phyloP scores from a whole-genome alignment of 2,329 filamentous ascomycete genomes.

The Neophaeococcomyces mojaviensis region DNA sequence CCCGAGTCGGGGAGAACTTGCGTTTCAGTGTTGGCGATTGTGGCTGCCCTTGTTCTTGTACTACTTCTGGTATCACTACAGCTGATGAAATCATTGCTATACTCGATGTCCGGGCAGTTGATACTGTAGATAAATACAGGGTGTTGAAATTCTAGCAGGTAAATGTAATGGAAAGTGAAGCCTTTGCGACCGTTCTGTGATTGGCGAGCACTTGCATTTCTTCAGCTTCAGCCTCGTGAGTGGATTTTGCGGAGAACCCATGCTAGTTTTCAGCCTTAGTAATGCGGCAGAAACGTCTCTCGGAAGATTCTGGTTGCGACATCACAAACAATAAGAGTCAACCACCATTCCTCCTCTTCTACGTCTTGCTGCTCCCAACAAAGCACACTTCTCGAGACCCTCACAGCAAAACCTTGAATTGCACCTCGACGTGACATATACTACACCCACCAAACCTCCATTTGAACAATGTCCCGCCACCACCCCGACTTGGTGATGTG shows the following conservation, averaged over 20 bases:
- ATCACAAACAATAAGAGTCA: neutral
- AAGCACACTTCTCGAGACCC: neutral
- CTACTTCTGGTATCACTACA: slow-evolving; percentile 27
- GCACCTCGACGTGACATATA: too few species aligned
- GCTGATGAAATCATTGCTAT: slow-evolving; percentile 29
- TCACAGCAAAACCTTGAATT: neutral
- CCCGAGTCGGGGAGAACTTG: slow-evolving; percentile 46
- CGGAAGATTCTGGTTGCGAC: neutral
- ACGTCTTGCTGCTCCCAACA: neutral
- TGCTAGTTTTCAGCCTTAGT: neutral
- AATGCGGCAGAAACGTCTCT: neutral
- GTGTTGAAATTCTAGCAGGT: too few species aligned
- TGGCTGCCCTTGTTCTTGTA: slow-evolving; percentile 23
- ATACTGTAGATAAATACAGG: too few species aligned
- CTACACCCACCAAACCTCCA: neutral
- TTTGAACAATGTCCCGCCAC: slow-evolving; percentile 72
- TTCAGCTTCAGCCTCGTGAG: slow-evolving; percentile 1
- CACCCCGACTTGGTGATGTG: slow-evolving; percentile 99
- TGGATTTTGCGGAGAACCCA: neutral
- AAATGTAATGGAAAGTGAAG: neutral
- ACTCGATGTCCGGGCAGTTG: too few species aligned
- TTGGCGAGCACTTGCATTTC: neutral
- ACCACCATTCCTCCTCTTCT: neutral
- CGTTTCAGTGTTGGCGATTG: slow-evolving; percentile 40
- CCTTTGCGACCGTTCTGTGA: neutral